Conservation (phyloP, 225 moss, liverwort and hornwort genomes). For the Anthoceros angustus region DNA sequence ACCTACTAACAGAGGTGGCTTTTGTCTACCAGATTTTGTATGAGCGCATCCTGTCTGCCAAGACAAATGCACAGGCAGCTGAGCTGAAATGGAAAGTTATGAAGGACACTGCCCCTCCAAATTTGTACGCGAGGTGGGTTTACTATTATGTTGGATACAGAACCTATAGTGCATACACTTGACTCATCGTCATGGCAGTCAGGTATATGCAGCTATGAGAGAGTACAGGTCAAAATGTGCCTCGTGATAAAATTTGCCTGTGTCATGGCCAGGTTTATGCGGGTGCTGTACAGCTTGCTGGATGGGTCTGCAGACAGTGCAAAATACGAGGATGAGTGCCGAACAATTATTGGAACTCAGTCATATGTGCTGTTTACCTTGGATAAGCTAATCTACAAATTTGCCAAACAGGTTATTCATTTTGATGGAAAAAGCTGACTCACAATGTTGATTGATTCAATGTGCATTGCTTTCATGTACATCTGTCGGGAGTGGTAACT, state of each 20-base stretch:
- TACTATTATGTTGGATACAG: too few relatives aligned
- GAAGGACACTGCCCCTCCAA: constrained; percentile 54
- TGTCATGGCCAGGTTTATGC: constrained; percentile 35
- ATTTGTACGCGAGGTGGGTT: constrained; percentile 30
- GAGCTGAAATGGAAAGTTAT: constrained; percentile 53
- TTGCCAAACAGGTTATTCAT: constrained; percentile 48
- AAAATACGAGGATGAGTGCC: constrained; percentile 88
- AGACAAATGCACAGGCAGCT: constrained; percentile 57
- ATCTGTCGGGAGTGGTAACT: not conserved
- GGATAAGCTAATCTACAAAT: constrained; percentile 85
- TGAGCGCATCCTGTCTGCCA: constrained; percentile 87
- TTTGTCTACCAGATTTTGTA: constrained; percentile 44
- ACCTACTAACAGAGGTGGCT: not conserved
- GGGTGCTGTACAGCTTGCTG: constrained; percentile 53
- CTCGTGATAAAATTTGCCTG: not conserved
- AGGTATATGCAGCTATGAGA: not conserved
- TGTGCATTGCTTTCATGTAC: not conserved
- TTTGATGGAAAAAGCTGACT: not conserved
- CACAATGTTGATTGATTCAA: not conserved
- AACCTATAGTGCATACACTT: too few relatives aligned
- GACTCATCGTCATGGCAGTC: too few relatives aligned
- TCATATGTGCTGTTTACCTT: constrained; percentile 82
- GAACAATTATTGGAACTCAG: constrained; percentile 81
- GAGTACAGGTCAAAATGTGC: not conserved
- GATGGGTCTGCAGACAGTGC: constrained; percentile 80